Percentiles rank a stretch among this genome's conserved stretches.
Evolutionary conservation across 2,329 filamentous ascomycete species (phyloP).

Genomic region (Botryotinia globosa): DNA sequence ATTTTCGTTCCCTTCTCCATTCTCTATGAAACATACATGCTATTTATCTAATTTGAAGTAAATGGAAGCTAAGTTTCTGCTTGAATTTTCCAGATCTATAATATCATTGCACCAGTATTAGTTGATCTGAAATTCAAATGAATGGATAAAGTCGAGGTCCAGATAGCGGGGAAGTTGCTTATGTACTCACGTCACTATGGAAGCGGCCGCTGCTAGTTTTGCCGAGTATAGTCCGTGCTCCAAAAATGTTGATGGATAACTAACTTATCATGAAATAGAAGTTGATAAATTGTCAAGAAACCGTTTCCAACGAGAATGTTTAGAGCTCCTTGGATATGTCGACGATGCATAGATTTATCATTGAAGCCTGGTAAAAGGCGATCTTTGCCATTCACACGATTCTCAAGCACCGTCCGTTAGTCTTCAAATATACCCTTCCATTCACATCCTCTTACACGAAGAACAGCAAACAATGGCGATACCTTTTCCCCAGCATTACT

Average conservation of each 20-base stretch:
- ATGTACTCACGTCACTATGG: not conserved
- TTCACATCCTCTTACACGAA: constrained; percentile 24
- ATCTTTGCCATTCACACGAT: constrained; percentile 37
- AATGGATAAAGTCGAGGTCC: not conserved
- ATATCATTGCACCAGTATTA: too few species aligned
- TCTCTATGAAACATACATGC: not conserved
- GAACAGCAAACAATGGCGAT: constrained; percentile 33
- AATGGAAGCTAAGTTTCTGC: not conserved
- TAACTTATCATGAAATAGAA: constrained; percentile 9
- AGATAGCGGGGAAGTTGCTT: not conserved
- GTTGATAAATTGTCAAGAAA: constrained; percentile 19
- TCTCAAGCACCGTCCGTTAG: constrained; percentile 46
- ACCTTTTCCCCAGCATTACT: constrained; percentile 53
- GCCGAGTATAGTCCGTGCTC: not conserved
- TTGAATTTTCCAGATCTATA: accelerated
- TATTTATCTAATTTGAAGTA: not conserved
- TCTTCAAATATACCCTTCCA: constrained; percentile 20
- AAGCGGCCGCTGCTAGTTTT: not conserved
- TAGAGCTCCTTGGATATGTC: constrained; percentile 51
- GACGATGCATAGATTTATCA: constrained; percentile 45
- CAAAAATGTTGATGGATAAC: constrained; percentile 16
- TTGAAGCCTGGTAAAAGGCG: constrained; percentile 31
- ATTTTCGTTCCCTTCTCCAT: not conserved
- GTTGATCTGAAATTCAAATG: not conserved
- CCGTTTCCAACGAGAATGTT: constrained; percentile 34